Evolutionary conservation across 441 rosid genomes (phyloP).

Genomic region (Pelargonium citronellum): DNA sequence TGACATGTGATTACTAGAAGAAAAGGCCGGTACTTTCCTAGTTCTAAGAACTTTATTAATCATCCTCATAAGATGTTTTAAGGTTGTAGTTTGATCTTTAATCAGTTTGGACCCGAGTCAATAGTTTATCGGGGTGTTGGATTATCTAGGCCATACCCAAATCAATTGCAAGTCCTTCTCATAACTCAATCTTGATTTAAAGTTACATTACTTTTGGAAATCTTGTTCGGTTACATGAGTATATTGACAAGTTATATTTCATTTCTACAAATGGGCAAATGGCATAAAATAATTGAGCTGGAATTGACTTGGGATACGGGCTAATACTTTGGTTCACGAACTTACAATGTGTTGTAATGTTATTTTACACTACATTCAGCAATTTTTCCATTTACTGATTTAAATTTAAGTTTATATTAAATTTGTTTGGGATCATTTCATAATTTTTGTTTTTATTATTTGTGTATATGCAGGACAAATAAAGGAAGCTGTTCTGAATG

Average conservation of each 20-base stretch:
- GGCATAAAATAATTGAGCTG: not conserved
- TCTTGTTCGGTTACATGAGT: not conserved
- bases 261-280: not conserved
- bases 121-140: not conserved
- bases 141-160: not conserved
- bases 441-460: constrained; percentile 16
- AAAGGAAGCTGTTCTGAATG: constrained; percentile 81
- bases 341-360: not conserved
- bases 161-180: not conserved
- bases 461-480: constrained; percentile 45
- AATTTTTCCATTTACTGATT: not conserved
- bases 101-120: not conserved
- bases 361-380: not conserved
- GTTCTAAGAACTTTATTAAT: not conserved
- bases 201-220: not conserved
- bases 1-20: not conserved
- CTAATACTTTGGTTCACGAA: not conserved
- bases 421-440: constrained; percentile 17
- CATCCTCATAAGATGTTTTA: not conserved
- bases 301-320: not conserved
- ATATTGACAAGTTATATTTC: not conserved
- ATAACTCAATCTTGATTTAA: not conserved
- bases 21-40: not conserved
- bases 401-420: not conserved
- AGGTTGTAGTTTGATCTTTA: not conserved